Evolutionary conservation across 1,284 basidiomycete species (phyloP).

Genomic region (Mycosarcoma maydis): DNA sequence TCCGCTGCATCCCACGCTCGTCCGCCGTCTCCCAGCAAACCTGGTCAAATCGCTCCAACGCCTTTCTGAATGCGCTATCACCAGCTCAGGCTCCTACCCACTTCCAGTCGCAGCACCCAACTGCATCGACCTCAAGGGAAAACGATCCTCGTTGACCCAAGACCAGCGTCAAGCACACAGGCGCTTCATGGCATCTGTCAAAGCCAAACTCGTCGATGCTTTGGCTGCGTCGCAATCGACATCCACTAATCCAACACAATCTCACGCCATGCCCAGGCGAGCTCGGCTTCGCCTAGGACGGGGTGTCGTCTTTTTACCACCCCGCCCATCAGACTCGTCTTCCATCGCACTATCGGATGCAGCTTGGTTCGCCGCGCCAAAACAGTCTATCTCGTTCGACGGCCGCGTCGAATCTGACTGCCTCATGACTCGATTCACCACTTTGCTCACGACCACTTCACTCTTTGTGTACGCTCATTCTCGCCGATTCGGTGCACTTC

Average conservation of each 20-base stretch:
- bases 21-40: constrained; percentile 5
- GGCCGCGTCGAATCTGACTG: constrained; percentile 2
- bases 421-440: constrained; percentile 4
- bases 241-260: neutral
- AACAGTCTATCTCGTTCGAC: neutral
- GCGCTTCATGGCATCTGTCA: constrained; percentile 19
- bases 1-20: neutral
- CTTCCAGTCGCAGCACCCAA: constrained; percentile 6
- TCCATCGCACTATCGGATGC: neutral
- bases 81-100: constrained; percentile 15
- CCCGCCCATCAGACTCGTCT: neutral
- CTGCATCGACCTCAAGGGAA: constrained; percentile 12
- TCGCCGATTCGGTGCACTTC: constrained; percentile 16
- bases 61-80: neutral
- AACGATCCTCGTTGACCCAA: constrained; percentile 14
- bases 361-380: constrained; percentile 4
- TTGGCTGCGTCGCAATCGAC: neutral
- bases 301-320: constrained; percentile 20
- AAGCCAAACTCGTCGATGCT: constrained; percentile 3
- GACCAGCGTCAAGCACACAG: constrained; percentile 24
- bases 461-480: constrained; percentile 8
- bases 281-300: constrained; percentile 11
- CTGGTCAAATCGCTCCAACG: constrained; percentile 9
- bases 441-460: constrained; percentile 2
- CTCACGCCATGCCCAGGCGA: neutral